Conservation (phyloP, 768 basidiomycete genomes). For the Hygrocybe coccinea region DNA sequence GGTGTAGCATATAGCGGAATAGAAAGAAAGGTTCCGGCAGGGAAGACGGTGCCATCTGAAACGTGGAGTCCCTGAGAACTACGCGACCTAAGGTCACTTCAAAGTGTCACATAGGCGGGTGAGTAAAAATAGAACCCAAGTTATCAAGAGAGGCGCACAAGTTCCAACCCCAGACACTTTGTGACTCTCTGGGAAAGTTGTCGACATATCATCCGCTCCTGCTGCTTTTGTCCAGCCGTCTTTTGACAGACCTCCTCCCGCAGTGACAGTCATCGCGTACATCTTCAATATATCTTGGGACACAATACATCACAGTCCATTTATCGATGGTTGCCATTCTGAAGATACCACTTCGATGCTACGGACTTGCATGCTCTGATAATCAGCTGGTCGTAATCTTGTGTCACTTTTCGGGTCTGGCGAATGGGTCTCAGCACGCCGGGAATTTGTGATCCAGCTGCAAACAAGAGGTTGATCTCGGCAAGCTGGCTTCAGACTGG, state of each 20-base stretch:
- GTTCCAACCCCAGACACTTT: slow-evolving; percentile 28
- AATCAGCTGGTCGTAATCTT: slow-evolving; percentile 14
- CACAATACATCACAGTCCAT: slow-evolving; percentile 32
- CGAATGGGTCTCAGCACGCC: slow-evolving; percentile 13
- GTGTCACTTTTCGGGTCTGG: slow-evolving; percentile 13
- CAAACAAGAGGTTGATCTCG: neutral
- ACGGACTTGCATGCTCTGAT: neutral
- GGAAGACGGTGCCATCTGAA: slow-evolving; percentile 38
- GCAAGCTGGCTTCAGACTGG: no score
- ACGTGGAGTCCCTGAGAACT: slow-evolving; percentile 29
- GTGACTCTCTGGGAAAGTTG: slow-evolving; percentile 39
- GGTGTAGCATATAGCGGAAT: slow-evolving; percentile 19
- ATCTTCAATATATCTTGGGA: slow-evolving; percentile 27
- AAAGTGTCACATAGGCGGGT: neutral
- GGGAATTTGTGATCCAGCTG: slow-evolving; percentile 14
- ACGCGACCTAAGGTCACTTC: slow-evolving; percentile 29
- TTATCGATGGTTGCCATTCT: slow-evolving; percentile 21
- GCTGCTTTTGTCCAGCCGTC: slow-evolving; percentile 32
- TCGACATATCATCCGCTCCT: slow-evolving; percentile 33
- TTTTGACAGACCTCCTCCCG: slow-evolving; percentile 34
- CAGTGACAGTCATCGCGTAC: slow-evolving; percentile 29
- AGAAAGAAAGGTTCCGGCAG: slow-evolving; percentile 27
- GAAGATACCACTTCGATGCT: slow-evolving; percentile 15
- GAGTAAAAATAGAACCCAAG: neutral
- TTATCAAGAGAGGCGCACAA: slow-evolving; percentile 21